Percentiles rank a stretch among this genome's conserved stretches.
Conservation (phyloP, 1,284 basidiomycete species). For the Neonothopanus nambi region DNA sequence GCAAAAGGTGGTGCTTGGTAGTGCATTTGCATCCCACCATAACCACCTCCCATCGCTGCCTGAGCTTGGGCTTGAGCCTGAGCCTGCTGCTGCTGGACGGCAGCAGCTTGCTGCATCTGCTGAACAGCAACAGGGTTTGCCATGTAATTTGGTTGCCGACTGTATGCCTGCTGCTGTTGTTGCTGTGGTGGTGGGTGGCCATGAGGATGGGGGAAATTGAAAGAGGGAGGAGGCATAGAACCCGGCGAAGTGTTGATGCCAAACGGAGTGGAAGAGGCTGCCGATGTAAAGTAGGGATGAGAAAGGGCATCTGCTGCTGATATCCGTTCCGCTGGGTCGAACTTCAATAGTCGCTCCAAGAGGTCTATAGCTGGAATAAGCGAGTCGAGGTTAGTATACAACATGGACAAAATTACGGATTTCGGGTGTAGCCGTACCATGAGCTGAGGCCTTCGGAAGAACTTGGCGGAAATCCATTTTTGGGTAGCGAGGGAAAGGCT, state of each 20-base stretch:
- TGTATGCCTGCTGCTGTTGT: conserved; percentile 45
- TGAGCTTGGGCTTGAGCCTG: conserved; percentile 10
- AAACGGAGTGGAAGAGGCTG: conserved; percentile 45
- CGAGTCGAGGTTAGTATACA: conserved; percentile 10
- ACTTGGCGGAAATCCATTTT: conserved; percentile 90
- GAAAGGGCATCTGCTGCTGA: conserved; percentile 90
- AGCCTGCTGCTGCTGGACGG: conserved; percentile 15
- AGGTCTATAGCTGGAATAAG: conserved; percentile 85
- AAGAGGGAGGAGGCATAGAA: conserved; percentile 67
- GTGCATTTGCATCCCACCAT: conserved; percentile 14
- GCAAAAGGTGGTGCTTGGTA: conserved; percentile 9
- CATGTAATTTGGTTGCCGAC: conserved; percentile 26
- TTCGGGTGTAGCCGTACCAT: conserved; percentile 52
- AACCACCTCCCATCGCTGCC: conserved; percentile 14
- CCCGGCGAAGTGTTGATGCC: conserved; percentile 49
- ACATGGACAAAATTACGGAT: too few relatives aligned
- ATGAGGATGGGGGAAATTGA: conserved; percentile 68
- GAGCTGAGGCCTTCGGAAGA: conserved; percentile 89
- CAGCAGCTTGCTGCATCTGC: conserved; percentile 29
- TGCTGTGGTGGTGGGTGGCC: conserved; percentile 47
- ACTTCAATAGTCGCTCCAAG: conserved; percentile 93
- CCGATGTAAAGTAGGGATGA: conserved; percentile 89
- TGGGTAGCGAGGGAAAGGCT: conserved; percentile 88
- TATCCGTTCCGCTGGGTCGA: conserved; percentile 92
- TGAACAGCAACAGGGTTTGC: conserved; percentile 41